Percentiles rank a stretch among this genome's conserved stretches.
Conservation (phyloP, 768 basidiomycete species). For the Amylocystis lapponica region DNA sequence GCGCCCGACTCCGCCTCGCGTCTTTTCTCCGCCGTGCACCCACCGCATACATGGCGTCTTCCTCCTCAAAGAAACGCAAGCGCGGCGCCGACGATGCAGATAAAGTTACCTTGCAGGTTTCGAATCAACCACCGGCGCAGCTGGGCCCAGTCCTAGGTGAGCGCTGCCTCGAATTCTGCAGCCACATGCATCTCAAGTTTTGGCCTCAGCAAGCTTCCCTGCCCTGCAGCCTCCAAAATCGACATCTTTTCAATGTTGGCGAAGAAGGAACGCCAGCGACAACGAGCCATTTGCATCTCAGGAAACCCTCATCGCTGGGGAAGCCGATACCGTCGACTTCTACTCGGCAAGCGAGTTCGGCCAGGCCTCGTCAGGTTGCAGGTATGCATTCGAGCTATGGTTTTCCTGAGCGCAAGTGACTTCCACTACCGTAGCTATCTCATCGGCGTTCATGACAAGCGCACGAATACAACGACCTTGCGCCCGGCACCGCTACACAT, state of each 20-base stretch:
- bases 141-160: conserved; percentile 50
- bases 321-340: conserved; percentile 82
- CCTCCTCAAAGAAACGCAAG: conserved; percentile 39
- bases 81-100: conserved; percentile 31
- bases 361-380: conserved; percentile 54
- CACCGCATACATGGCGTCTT: conserved; percentile 2
- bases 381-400: conserved; percentile 38
- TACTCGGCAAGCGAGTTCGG: conserved; percentile 55
- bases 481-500: conserved; percentile 65
- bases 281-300: conserved; percentile 28
- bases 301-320: conserved; percentile 60
- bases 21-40: too few relatives aligned
- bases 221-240: conserved; percentile 50
- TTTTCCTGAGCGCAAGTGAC: neutral
- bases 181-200: neutral
- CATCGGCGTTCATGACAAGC: conserved; percentile 75
- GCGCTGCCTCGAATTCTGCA: conserved; percentile 9
- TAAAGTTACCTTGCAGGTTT: conserved; percentile 33
- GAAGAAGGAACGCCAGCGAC: conserved; percentile 26
- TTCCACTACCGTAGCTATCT: conserved; percentile 54
- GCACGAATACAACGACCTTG: conserved; percentile 63
- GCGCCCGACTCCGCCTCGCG: too few relatives aligned
- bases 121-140: conserved; percentile 28
- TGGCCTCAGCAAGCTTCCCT: conserved; percentile 55
- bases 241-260: conserved; percentile 60